Evolutionary conservation across 768 basidiomycete species (phyloP).

Genomic region (Termitomyces sp.): DNA sequence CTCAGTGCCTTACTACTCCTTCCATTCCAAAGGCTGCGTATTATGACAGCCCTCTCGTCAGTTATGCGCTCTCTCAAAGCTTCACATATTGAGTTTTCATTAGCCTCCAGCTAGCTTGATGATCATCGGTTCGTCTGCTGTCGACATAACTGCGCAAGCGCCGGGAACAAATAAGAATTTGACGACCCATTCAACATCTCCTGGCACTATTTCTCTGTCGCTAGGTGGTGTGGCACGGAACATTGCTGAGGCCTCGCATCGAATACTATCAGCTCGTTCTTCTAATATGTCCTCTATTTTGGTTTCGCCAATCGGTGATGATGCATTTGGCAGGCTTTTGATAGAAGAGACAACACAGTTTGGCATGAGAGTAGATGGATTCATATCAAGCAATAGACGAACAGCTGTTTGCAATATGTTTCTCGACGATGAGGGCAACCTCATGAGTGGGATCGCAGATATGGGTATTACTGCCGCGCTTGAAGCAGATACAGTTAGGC

Average conservation of each 20-base stretch:
- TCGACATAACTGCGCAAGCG: slow-evolving; percentile 75
- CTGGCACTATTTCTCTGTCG: slow-evolving; percentile 67
- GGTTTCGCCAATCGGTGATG: slow-evolving; percentile 71
- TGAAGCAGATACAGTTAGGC: slow-evolving; percentile 37
- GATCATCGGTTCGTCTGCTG: slow-evolving; percentile 81
- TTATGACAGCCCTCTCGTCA: background rate
- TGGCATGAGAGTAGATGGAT: slow-evolving; percentile 83
- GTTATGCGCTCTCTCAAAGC: background rate
- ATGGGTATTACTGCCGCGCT: slow-evolving; percentile 68
- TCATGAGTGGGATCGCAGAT: slow-evolving; percentile 88
- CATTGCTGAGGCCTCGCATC: slow-evolving; percentile 85
- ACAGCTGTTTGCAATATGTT: slow-evolving; percentile 89
- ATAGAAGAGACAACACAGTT: slow-evolving; percentile 45
- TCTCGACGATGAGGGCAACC: slow-evolving; percentile 61
- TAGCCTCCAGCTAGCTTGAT: slow-evolving; percentile 46
- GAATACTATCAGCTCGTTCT: slow-evolving; percentile 38
- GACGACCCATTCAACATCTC: slow-evolving; percentile 61
- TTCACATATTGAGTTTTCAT: background rate
- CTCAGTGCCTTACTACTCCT: background rate
- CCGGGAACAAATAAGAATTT: slow-evolving; percentile 28
- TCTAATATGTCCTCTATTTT: slow-evolving; percentile 45
- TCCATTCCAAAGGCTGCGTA: background rate
- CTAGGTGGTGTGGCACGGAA: slow-evolving; percentile 95
- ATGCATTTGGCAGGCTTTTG: slow-evolving; percentile 71
- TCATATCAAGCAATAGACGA: slow-evolving; percentile 32